Conservation (phyloP, 129 eudicot species). For the Rutidosis leptorrhynchoides region DNA sequence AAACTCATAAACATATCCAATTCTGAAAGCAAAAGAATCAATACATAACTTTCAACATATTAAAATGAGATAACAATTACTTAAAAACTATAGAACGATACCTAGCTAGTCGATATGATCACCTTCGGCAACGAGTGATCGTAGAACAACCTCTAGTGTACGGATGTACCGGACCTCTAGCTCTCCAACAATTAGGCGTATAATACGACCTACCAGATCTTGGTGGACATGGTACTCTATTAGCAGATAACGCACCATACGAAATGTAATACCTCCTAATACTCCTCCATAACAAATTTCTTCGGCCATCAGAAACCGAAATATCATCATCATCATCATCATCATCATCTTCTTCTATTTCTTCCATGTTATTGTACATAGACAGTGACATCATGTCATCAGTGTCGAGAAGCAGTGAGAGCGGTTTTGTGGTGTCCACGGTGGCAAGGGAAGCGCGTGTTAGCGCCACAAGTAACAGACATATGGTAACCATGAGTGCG, state of each 20-base stretch:
- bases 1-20: not conserved
- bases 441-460: constrained; percentile 18
- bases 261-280: constrained; percentile 54
- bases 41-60: not conserved
- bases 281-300: constrained; percentile 53
- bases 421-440: constrained; percentile 20
- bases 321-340: constrained; percentile 20
- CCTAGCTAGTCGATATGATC: constrained; percentile 4
- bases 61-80: not conserved
- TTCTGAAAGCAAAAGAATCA: not conserved
- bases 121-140: constrained; percentile 73
- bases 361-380: constrained; percentile 21
- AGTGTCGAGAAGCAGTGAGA: constrained; percentile 18
- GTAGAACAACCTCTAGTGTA: constrained; percentile 75
- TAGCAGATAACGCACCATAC: constrained; percentile 73
- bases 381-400: constrained; percentile 27
- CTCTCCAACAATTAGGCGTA: constrained; percentile 60
- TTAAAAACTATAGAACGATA: not conserved
- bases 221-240: constrained; percentile 75
- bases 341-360: constrained; percentile 8
- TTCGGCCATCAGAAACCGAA: constrained; percentile 25
- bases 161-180: constrained; percentile 62
- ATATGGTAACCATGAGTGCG: constrained; percentile 3
- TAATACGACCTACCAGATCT: constrained; percentile 84
- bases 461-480: constrained; percentile 6